phyloP scores from a whole-genome alignment of 257 asterid species.

The Solanum sparsipilum region DNA sequence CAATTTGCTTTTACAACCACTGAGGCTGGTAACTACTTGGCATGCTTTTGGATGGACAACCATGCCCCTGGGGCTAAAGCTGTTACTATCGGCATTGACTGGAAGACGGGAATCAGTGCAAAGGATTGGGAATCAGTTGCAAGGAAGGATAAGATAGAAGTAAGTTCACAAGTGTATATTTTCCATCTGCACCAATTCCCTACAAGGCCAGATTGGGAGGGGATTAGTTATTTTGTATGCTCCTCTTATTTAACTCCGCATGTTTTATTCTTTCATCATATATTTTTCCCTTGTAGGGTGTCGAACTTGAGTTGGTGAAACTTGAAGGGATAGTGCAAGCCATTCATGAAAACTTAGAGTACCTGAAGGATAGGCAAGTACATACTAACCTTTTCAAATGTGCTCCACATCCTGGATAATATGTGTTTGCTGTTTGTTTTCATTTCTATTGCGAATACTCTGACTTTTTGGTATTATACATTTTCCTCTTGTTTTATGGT shows the following conservation, averaged over 20 bases:
- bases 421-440: neutral
- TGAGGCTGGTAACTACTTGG: constrained; percentile 72
- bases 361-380: constrained; percentile 38
- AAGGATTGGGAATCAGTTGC: constrained; percentile 97
- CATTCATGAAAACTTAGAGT: constrained; percentile 41
- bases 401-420: neutral
- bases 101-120: constrained; percentile 79
- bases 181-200: neutral
- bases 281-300: constrained; percentile 41
- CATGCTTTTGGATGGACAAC: constrained; percentile 50
- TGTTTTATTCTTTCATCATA: neutral
- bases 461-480: neutral
- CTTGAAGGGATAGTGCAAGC: constrained; percentile 59
- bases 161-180: constrained; percentile 5
- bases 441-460: neutral
- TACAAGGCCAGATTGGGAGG: neutral
- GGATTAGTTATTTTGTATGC: neutral
- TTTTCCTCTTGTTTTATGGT: neutral
- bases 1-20: constrained; percentile 81
- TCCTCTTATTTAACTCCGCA: neutral
- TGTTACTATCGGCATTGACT: constrained; percentile 65
- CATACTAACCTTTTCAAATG: neutral
- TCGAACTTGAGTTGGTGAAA: constrained; percentile 76
- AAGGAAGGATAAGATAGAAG: constrained; percentile 83
- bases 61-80: constrained; percentile 29